Percentiles rank a stretch among this genome's conserved stretches.
These are phyloP conservation scores for Dactylellina haptotyla DNA, from an alignment of 2,329 filamentous ascomycete species.

Conservation along the genomic window DNA sequence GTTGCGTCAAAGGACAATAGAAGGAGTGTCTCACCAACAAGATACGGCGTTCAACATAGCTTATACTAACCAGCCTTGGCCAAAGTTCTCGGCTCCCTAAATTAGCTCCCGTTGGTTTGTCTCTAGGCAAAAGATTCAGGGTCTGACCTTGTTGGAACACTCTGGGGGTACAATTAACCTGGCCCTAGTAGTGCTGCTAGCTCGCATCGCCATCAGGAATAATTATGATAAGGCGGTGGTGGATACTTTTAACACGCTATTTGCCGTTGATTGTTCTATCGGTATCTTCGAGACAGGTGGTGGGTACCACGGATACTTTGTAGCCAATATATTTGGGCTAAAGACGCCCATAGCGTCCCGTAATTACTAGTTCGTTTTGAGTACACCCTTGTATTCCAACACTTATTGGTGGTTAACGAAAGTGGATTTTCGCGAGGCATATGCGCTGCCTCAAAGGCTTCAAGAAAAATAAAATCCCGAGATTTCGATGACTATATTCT, in stretches of 20 bases:
- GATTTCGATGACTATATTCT: no score
- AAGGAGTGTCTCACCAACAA: neutral
- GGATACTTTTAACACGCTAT: neutral
- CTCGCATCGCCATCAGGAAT: conserved; percentile 4
- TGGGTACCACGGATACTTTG: conserved; percentile 2
- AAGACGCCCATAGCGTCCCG: conserved; percentile 12
- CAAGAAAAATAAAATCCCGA: neutral
- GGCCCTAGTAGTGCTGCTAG: neutral
- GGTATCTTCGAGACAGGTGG: conserved; percentile 28
- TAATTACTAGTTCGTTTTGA: conserved; percentile 18
- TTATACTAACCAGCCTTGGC: conserved; percentile 23
- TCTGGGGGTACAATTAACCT: neutral
- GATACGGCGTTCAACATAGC: neutral
- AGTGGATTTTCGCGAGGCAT: conserved; percentile 42
- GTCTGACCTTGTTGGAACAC: conserved; percentile 2
- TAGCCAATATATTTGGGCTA: conserved; percentile 26
- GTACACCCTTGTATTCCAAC: conserved; percentile 15
- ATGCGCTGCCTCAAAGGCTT: conserved; percentile 14
- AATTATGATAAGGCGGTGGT: conserved; percentile 7
- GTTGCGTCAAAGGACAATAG: no score
- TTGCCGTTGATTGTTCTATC: conserved; percentile 30
- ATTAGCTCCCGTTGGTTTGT: conserved; percentile 33
- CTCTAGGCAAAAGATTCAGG: neutral
- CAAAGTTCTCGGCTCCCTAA: conserved; percentile 34
- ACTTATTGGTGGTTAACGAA: conserved; percentile 35